Evolutionary conservation across 1,139 yeast species (phyloP).

Genomic region (Geotrichum fermentans): DNA sequence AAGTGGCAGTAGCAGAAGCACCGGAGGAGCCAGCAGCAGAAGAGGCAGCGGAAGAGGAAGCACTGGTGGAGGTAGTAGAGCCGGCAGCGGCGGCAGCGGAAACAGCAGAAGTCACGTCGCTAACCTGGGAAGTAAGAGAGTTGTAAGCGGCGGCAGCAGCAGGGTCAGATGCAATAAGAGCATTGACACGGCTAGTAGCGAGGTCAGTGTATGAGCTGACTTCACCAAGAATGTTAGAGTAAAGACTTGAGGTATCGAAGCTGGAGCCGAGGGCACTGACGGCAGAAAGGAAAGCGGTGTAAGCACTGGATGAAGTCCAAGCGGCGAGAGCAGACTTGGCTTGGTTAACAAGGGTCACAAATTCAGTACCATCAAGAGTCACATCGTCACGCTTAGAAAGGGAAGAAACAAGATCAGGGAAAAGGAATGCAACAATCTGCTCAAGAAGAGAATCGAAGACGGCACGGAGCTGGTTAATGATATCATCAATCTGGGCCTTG

Average conservation of each 20-base stretch:
- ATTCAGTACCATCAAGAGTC: slow-evolving; percentile 5
- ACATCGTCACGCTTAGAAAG: slow-evolving; percentile 17
- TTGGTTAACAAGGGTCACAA: not conserved
- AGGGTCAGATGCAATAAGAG: not conserved
- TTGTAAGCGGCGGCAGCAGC: not conserved
- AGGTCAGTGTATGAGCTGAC: not conserved
- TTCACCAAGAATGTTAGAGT: slow-evolving; percentile 8
- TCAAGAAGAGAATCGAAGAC: slow-evolving; percentile 1
- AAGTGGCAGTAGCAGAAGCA: slow-evolving; percentile 3
- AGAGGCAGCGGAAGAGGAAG: not conserved
- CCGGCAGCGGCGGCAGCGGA: not conserved
- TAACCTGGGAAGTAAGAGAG: not conserved
- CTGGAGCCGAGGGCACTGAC: slow-evolving; percentile 3
- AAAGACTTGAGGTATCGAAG: slow-evolving; percentile 8
- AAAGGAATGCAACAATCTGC: slow-evolving; percentile 5
- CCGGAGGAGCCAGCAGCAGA: not conserved
- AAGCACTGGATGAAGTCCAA: slow-evolving; percentile 11
- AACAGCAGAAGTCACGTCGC: not conserved
- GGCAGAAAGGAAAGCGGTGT: slow-evolving; percentile 10
- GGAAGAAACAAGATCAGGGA: slow-evolving; percentile 17
- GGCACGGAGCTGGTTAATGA: slow-evolving; percentile 2
- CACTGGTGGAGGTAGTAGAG: not conserved
- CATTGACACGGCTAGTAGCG: slow-evolving; percentile 4
- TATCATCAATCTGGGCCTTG: not conserved
- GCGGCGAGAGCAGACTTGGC: not conserved